These are phyloP conservation scores for Coemansia sp. DNA, from an alignment of 192 early-diverging fungal species.

Conservation along the genomic window DNA sequence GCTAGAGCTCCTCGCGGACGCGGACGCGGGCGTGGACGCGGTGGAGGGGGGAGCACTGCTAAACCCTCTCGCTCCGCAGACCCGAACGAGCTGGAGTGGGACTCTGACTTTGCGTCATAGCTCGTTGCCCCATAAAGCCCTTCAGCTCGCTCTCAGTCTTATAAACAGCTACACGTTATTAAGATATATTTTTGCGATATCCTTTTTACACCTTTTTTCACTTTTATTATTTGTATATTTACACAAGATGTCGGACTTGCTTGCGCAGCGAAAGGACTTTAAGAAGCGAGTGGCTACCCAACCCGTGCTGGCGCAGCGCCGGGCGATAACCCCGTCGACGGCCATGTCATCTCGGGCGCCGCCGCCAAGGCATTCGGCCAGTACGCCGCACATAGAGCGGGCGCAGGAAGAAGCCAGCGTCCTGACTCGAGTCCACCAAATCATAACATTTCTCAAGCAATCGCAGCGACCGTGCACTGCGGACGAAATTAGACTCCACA, in stretches of 20 bases:
- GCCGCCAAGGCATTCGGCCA: background rate
- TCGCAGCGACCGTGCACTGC: slow-evolving; percentile 63
- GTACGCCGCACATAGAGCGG: slow-evolving; percentile 17
- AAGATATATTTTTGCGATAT: too few relatives aligned
- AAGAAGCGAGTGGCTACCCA: slow-evolving; percentile 58
- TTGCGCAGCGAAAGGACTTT: slow-evolving; percentile 39
- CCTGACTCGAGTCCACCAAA: slow-evolving; percentile 35
- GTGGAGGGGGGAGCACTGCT: background rate
- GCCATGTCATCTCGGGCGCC: background rate
- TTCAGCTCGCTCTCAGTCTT: too few relatives aligned
- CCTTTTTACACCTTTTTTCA: too few relatives aligned
- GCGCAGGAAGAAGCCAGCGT: slow-evolving; percentile 19
- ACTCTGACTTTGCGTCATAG: slow-evolving; percentile 11
- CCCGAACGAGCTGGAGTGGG: background rate
- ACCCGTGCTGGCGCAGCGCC: slow-evolving; percentile 38
- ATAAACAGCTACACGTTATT: background rate
- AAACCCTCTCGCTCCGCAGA: background rate
- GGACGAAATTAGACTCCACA: slow-evolving; percentile 61
- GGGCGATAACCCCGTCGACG: background rate
- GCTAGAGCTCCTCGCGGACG: slow-evolving; percentile 3
- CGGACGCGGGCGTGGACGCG: slow-evolving; percentile 7
- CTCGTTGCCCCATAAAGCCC: too few relatives aligned
- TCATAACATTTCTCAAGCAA: slow-evolving; percentile 50
- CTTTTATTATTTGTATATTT: background rate
- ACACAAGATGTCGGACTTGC: slow-evolving; percentile 31